These are phyloP conservation scores for Xylariomycetidae sp. DNA, from an alignment of 2,329 filamentous ascomycete genomes.

Conservation along the genomic window DNA sequence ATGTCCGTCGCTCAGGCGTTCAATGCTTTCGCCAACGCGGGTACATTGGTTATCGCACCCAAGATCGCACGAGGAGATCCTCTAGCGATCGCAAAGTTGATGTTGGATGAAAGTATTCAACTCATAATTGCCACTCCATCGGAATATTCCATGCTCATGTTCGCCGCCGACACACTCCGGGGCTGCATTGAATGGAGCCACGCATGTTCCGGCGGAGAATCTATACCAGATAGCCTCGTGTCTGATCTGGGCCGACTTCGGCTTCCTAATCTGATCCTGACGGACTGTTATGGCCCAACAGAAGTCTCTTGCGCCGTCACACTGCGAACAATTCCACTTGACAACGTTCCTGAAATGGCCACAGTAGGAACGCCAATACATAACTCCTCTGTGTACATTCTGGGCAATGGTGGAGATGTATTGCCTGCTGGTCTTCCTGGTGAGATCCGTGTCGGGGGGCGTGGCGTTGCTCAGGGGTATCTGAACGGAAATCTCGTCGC, in stretches of 20 bases:
- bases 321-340: too few relatives aligned
- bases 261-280: neutral
- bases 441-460: neutral
- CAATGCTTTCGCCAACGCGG: constrained; percentile 22
- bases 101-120: neutral
- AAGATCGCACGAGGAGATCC: constrained; percentile 23
- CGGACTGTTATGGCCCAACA: neutral
- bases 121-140: neutral
- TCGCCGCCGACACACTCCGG: neutral
- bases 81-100: neutral
- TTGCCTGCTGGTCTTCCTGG: neutral
- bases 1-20: constrained; percentile 26
- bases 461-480: neutral
- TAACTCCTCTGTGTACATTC: too few relatives aligned
- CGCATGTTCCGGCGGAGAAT: neutral
- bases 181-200: neutral
- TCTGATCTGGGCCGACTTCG: neutral
- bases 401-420: too few relatives aligned
- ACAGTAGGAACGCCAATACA: too few relatives aligned
- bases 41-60: constrained; percentile 24
- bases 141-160: neutral
- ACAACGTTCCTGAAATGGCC: too few relatives aligned
- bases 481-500: neutral
- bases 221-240: neutral
- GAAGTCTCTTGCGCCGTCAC: neutral